These are phyloP conservation scores for Hymenotorrendiella dingleyae DNA, from an alignment of 2,329 filamentous ascomycete genomes.

Conservation along the genomic window DNA sequence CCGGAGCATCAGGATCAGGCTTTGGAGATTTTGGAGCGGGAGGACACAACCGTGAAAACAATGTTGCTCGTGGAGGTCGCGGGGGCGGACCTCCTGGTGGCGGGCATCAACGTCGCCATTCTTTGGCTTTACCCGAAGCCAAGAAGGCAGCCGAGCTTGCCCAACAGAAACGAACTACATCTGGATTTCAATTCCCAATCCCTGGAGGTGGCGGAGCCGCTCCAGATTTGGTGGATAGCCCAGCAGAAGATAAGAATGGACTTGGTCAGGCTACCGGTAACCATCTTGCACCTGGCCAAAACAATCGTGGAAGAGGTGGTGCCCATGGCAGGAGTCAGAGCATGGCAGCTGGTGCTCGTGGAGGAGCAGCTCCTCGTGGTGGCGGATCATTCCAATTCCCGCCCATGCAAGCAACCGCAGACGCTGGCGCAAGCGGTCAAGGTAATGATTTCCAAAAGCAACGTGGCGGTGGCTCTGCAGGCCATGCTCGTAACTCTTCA, in stretches of 20 bases:
- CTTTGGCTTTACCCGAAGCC: slow-evolving; percentile 86
- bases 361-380: slow-evolving; percentile 52
- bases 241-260: slow-evolving; percentile 25
- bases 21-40: slow-evolving; percentile 80
- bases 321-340: slow-evolving; percentile 79
- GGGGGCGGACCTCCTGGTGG: slow-evolving; percentile 61
- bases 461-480: slow-evolving; percentile 61
- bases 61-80: slow-evolving; percentile 64
- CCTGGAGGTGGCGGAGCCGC: slow-evolving; percentile 60
- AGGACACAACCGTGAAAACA: slow-evolving; percentile 52
- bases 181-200: slow-evolving; percentile 88
- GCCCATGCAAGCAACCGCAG: slow-evolving; percentile 43
- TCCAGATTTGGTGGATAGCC: slow-evolving; percentile 34
- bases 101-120: slow-evolving; percentile 91
- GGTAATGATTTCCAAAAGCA: slow-evolving; percentile 53
- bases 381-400: slow-evolving; percentile 71
- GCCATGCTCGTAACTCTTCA: slow-evolving; percentile 76
- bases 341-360: slow-evolving; percentile 73
- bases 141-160: slow-evolving; percentile 96
- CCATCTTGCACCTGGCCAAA: slow-evolving; percentile 16
- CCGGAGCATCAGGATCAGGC: slow-evolving; percentile 68
- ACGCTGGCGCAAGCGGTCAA: slow-evolving; percentile 40
- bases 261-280: slow-evolving; percentile 20
- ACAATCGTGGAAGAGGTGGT: slow-evolving; percentile 46
- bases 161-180: slow-evolving; percentile 92